phyloP scores from a whole-genome alignment of 495 filamentous ascomycete species.

The Aspergillus coremiiformis region DNA sequence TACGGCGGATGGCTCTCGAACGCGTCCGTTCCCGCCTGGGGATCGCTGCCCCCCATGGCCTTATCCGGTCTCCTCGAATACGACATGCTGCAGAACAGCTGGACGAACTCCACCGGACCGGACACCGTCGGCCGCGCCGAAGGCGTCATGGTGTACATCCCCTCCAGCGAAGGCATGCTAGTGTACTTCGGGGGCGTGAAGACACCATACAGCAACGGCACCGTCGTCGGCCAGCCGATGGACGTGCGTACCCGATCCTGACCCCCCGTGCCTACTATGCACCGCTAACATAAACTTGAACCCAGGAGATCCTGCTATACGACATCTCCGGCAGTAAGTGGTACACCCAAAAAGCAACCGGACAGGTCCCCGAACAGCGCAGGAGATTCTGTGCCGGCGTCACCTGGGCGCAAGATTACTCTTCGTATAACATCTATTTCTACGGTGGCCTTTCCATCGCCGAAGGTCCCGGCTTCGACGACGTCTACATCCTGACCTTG shows the following conservation, averaged over 20 bases:
- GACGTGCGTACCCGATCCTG: slow-evolving; percentile 8
- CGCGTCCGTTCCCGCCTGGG: background rate
- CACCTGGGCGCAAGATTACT: slow-evolving; percentile 4
- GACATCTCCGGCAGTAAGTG: slow-evolving; percentile 7
- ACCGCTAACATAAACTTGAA: background rate
- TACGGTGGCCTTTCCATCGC: background rate
- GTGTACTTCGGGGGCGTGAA: slow-evolving; percentile 4
- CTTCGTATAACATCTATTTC: slow-evolving; percentile 10
- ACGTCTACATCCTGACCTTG: slow-evolving; percentile 3
- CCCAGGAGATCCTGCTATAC: slow-evolving; percentile 7
- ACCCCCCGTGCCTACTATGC: no score
- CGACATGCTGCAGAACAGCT: slow-evolving; percentile 4
- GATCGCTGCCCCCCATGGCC: background rate
- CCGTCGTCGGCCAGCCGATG: background rate
- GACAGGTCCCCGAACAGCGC: slow-evolving; percentile 1
- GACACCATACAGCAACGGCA: background rate
- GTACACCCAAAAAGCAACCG: slow-evolving; percentile 9
- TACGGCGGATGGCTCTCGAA: slow-evolving; percentile 7
- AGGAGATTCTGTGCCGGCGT: slow-evolving; percentile 6
- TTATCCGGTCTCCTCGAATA: background rate
- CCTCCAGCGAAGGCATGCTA: slow-evolving; percentile 6
- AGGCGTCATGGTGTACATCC: slow-evolving; percentile 5
- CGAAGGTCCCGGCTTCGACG: background rate
- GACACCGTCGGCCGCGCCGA: slow-evolving; percentile 6
- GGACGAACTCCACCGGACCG: slow-evolving; percentile 3